Conservation (phyloP, 345 rosid species). For the Anastatica hierochuntica region DNA sequence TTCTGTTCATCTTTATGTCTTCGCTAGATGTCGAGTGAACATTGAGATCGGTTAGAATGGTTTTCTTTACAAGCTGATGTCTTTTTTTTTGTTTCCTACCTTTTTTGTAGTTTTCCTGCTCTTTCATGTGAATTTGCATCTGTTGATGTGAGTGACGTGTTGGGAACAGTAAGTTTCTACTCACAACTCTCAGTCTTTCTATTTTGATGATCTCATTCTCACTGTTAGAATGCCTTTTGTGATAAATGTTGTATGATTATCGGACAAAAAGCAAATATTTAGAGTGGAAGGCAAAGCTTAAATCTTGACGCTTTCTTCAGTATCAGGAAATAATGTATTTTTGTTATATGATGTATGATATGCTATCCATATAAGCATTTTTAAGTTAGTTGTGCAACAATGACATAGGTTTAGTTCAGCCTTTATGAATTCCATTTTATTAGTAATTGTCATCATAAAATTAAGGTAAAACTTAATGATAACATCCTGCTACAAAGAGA, state of each 20-base stretch:
- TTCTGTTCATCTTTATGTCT: no score
- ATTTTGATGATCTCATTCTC: constrained; percentile 5
- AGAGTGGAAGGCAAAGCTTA: constrained; percentile 2
- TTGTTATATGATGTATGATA: background rate
- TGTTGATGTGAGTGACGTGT: constrained; percentile 81
- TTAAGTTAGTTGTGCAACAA: background rate
- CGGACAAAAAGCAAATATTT: background rate
- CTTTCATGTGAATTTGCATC: constrained; percentile 99
- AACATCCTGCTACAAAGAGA: background rate
- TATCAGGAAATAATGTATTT: background rate
- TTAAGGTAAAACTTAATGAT: background rate
- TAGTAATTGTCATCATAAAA: background rate
- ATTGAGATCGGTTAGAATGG: no score
- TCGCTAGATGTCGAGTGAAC: no score
- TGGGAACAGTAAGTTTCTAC: constrained; percentile 85
- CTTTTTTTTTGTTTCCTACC: background rate
- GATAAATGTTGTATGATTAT: background rate
- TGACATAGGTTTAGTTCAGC: background rate
- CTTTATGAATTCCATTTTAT: background rate
- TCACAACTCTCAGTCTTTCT: constrained; percentile 13
- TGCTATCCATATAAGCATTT: background rate
- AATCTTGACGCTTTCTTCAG: constrained; percentile 4
- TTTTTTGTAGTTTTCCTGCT: constrained; percentile 71
- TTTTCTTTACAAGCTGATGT: no score
- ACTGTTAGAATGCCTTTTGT: background rate